Conservation (phyloP, 83 land plant species). For the Thuja plicata region DNA sequence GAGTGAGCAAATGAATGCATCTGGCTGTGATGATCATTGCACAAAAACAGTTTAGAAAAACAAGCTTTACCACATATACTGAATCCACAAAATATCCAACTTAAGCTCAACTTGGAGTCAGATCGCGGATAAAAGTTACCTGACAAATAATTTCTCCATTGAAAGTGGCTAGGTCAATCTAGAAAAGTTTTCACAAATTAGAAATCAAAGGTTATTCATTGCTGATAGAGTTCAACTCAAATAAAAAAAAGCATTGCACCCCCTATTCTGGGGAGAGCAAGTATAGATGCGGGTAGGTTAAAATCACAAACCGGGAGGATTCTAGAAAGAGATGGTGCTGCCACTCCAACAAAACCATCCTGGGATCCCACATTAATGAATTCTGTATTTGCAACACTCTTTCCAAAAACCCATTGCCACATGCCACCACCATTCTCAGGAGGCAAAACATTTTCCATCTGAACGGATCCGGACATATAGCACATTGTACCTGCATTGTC, state of each 20-base stretch:
- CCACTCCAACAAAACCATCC: constrained; percentile 89
- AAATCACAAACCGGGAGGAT: constrained; percentile 68
- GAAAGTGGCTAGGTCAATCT: constrained; percentile 88
- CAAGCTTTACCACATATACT: background rate
- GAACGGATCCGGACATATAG: constrained; percentile 84
- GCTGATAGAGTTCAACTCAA: background rate
- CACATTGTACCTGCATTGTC: constrained; percentile 73
- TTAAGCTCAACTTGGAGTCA: background rate
- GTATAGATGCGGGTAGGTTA: background rate
- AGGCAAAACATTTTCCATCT: constrained; percentile 67
- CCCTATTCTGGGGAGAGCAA: background rate
- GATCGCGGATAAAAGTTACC: constrained; percentile 32
- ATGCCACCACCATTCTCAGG: constrained; percentile 75
- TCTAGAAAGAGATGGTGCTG: constrained; percentile 82
- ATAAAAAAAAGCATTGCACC: constrained; percentile 6
- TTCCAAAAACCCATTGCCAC: constrained; percentile 94
- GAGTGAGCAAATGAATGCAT: constrained; percentile 88
- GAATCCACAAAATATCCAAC: background rate
- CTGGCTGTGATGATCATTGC: constrained; percentile 55
- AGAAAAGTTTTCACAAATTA: constrained; percentile 9
- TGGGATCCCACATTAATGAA: constrained; percentile 56
- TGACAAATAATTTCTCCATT: constrained; percentile 87
- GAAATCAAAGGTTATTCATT: background rate
- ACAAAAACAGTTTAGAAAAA: constrained; percentile 5
- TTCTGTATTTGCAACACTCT: constrained; percentile 49